phyloP scores from a whole-genome alignment of 306 rosid genomes.

The Rubus idaeus region DNA sequence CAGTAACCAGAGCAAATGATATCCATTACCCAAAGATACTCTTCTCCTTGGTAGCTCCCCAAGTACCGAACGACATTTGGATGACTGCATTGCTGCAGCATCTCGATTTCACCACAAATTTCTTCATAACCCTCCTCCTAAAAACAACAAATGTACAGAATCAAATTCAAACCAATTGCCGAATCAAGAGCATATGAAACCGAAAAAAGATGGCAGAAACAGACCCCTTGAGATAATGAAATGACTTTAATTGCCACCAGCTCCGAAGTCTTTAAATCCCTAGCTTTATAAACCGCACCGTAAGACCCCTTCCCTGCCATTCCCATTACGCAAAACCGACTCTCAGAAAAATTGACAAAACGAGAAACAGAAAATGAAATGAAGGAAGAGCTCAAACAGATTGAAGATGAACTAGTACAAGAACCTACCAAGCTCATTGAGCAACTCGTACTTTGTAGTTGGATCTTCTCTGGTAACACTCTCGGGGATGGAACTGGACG shows the following conservation, averaged over 20 bases:
- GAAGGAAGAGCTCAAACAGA: neutral
- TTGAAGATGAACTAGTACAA: neutral
- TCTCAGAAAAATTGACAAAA: neutral
- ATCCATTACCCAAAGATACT: conserved; percentile 89
- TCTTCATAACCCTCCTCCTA: conserved; percentile 99
- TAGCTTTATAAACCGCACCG: conserved; percentile 96
- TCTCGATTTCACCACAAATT: conserved; percentile 97
- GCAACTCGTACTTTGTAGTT: conserved; percentile 80
- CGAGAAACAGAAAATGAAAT: neutral
- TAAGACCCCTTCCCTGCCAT: conserved; percentile 93
- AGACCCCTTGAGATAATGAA: conserved; percentile 87
- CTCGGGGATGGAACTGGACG: conserved; percentile 89
- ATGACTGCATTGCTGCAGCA: conserved; percentile 97
- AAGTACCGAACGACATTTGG: conserved; percentile 97
- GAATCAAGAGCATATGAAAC: neutral
- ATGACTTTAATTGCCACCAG: conserved; percentile 95
- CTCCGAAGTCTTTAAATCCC: conserved; percentile 86
- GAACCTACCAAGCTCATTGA: conserved; percentile 86
- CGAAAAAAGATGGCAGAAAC: conserved; percentile 19
- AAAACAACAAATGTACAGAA: conserved; percentile 17
- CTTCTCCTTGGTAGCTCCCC: conserved; percentile 99
- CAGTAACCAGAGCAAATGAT: neutral
- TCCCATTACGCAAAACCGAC: conserved; percentile 1
- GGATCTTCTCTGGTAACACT: conserved; percentile 94
- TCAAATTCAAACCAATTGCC: conserved; percentile 22